phyloP scores from a whole-genome alignment of 2,329 filamentous ascomycete genomes.

The Alternaria alternata region DNA sequence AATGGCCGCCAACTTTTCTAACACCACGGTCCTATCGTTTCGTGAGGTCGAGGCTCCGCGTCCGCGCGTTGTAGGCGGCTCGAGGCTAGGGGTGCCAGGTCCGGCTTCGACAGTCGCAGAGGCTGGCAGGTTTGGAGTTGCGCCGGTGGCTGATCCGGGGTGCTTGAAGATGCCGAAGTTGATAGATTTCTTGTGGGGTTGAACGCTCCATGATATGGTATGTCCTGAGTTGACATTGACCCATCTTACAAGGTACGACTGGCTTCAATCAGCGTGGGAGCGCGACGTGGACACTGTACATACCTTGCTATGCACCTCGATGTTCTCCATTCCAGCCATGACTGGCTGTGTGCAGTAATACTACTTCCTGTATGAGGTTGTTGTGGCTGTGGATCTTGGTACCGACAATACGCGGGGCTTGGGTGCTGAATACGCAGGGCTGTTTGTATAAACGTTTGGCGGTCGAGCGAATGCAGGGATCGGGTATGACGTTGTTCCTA shows the following conservation, averaged over 20 bases:
- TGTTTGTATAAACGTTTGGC: constrained; percentile 6
- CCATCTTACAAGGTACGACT: constrained; percentile 99
- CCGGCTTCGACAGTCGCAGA: constrained; percentile 41
- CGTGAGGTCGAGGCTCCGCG: constrained; percentile 60
- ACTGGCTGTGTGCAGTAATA: constrained; percentile 4
- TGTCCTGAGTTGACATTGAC: constrained; percentile 88
- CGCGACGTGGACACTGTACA: constrained; percentile 26
- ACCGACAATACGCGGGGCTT: constrained; percentile 13
- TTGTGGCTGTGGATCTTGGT: neutral
- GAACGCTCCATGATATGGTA: constrained; percentile 96
- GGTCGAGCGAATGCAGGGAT: constrained; percentile 9
- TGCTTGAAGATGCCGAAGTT: constrained; percentile 99
- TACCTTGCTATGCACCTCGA: constrained; percentile 98
- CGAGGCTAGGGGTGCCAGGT: constrained; percentile 54
- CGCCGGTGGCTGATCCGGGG: constrained; percentile 73
- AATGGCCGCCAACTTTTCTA: constrained; percentile 69
- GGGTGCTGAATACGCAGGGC: constrained; percentile 5
- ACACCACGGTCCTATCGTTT: constrained; percentile 75
- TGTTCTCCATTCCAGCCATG: constrained; percentile 95
- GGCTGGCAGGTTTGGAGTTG: constrained; percentile 48
- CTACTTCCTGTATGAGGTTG: neutral
- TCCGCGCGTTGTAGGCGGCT: constrained; percentile 65
- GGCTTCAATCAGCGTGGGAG: constrained; percentile 28
- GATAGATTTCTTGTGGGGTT: constrained; percentile 97
- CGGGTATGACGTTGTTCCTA: neutral